phyloP scores from a whole-genome alignment of 306 rosid species.

The Sicyos edulis region DNA sequence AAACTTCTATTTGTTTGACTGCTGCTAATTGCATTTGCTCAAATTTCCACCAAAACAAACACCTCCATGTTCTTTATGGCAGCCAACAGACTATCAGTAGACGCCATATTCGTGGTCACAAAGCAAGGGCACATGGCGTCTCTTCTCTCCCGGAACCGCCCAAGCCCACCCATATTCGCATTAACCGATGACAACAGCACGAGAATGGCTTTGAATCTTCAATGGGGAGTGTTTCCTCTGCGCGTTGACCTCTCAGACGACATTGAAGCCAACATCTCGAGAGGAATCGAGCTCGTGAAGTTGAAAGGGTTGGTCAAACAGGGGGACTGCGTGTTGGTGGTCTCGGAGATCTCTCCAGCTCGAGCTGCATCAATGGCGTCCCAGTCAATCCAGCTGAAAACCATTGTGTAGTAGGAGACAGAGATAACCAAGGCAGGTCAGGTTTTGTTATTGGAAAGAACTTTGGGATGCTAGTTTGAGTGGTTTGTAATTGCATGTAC shows the following conservation, averaged over 20 bases:
- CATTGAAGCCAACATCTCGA: slow-evolving; percentile 59
- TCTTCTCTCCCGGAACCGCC: slow-evolving; percentile 70
- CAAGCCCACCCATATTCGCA: slow-evolving; percentile 83
- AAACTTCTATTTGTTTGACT: neutral
- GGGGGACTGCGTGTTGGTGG: slow-evolving; percentile 63
- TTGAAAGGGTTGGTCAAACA: slow-evolving; percentile 47
- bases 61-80: slow-evolving; percentile 30
- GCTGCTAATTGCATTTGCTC: neutral
- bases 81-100: slow-evolving; percentile 90
- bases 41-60: neutral
- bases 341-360: slow-evolving; percentile 59
- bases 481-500: slow-evolving; percentile 5
- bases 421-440: neutral
- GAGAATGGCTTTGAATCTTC: slow-evolving; percentile 66
- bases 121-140: slow-evolving; percentile 85
- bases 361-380: slow-evolving; percentile 41
- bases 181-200: slow-evolving; percentile 55
- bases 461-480: neutral
- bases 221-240: slow-evolving; percentile 80
- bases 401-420: slow-evolving; percentile 34
- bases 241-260: slow-evolving; percentile 59
- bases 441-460: neutral
- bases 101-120: slow-evolving; percentile 82
- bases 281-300: slow-evolving; percentile 51
- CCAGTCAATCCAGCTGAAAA: slow-evolving; percentile 83